Evolutionary conservation across 2,329 filamentous ascomycete species (phyloP), one percentile per base, ranked within the genome.

Genomic region (Alternaria brassicicola): DNA sequence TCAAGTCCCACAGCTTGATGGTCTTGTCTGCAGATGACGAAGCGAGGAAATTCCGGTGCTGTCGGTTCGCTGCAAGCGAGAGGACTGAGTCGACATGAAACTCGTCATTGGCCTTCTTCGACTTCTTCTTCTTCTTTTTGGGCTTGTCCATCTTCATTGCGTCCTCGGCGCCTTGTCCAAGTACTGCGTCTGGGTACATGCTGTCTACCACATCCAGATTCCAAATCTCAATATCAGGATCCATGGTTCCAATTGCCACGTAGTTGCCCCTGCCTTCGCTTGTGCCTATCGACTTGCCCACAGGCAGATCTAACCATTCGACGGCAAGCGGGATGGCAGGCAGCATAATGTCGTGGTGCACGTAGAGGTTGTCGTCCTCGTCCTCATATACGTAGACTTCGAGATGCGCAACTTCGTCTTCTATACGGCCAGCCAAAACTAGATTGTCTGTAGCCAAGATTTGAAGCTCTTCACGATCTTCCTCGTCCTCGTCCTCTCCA

Each of bases 271-370:
- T 85, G 23, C 86, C 83, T 63, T 90, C 87, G 61, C 86, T 86
- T 36, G 62, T 59, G 33, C 62, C 65, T 28, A 64, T 58, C 33
- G 66, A 56, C 76, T 92, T 92, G 65, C 90, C 89, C 33, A 97
- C 92, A n/a, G 92, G 89, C 55, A 97, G 84, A 76, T 97, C 92
- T 42, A 99, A 81, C 95, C 95, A 99, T 81, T 99, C 95, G 38
- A 98, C 86, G 72, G 92, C 95, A 6, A 99, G 87, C 10, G 95
- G 95, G 73, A 99, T 97, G 23, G 94, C 94, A 30, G 95, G 95
- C 55, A 99, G 86, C 94, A 99, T 98, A 70, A 99, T 96, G 78
- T 99, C 95, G 85, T 99, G 95, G 81, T 99, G 95, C 23, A 99
- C 94, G 78, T 99, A 99, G 61, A 99, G 88, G 76, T 99, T 99